These are phyloP conservation scores for Fusarium sp. DNA, from an alignment of 2,329 filamentous ascomycete species.

Conservation along the genomic window DNA sequence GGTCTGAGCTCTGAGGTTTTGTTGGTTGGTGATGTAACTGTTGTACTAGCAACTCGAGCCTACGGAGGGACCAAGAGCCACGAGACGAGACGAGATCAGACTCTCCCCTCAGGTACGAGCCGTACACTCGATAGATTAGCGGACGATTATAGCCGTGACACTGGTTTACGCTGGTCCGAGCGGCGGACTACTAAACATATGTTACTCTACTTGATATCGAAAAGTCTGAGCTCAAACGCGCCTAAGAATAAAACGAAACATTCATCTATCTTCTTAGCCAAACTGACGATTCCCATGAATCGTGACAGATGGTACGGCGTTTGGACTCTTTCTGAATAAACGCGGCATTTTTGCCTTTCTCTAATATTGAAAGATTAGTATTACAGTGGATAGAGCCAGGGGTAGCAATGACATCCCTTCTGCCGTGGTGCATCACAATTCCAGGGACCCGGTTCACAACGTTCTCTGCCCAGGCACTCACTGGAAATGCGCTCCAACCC, in stretches of 20 bases:
- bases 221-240: background rate
- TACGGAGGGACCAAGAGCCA: background rate
- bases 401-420: background rate
- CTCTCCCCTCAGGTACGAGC: constrained; percentile 17
- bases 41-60: background rate
- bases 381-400: background rate
- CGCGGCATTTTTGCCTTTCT: background rate
- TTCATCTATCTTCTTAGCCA: background rate
- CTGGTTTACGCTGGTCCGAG: constrained; percentile 5
- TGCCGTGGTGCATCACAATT: constrained; percentile 6
- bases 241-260: background rate
- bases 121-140: constrained; percentile 7
- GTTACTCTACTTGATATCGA: background rate
- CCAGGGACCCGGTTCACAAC: constrained; percentile 29
- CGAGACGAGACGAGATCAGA: background rate
- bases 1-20: constrained; percentile 7
- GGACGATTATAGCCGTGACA: constrained; percentile 9
- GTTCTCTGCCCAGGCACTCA: background rate
- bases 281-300: background rate
- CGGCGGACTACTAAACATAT: background rate
- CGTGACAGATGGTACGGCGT: background rate
- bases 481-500: background rate
- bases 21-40: constrained; percentile 4
- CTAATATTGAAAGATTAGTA: background rate
- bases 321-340: background rate